phyloP scores from a whole-genome alignment of 768 basidiomycete genomes.

The Cystofilobasidium macerans region DNA sequence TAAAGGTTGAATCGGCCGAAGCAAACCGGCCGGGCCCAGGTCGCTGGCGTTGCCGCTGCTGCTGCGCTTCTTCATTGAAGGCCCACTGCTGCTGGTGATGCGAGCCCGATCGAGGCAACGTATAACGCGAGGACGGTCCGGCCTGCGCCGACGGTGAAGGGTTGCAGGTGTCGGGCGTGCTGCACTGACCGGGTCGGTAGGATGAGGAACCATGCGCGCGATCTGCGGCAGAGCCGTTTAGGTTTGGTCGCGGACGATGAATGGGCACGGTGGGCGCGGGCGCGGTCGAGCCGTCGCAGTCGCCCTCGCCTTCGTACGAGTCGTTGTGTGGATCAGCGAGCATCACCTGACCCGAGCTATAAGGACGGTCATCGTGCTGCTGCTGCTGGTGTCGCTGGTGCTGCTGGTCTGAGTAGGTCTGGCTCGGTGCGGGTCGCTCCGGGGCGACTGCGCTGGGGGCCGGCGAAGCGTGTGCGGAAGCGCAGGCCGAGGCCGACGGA shows the following conservation, averaged over 20 bases:
- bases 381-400: not conserved
- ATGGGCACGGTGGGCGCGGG: not conserved
- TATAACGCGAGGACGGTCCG: too few species aligned
- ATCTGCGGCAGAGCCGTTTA: too few species aligned
- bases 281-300: too few species aligned
- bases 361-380: too few species aligned
- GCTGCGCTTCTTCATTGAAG: not conserved
- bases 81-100: not conserved
- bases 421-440: not conserved
- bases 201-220: not conserved
- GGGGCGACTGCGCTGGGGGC: not conserved
- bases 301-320: too few species aligned
- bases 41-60: not conserved
- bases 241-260: too few species aligned
- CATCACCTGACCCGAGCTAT: too few species aligned
- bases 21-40: not conserved
- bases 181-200: not conserved
- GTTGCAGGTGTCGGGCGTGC: not conserved
- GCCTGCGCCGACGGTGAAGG: not conserved
- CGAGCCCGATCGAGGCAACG: too few species aligned
- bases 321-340: too few species aligned
- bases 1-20: too few species aligned
- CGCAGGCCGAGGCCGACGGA: constrained; percentile 18
- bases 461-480: constrained; percentile 16
- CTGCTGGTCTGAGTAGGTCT: not conserved